Evolutionary conservation across 768 basidiomycete species (phyloP), one percentile per base, ranked within the genome.

Genomic region (Lentinula sp.): DNA sequence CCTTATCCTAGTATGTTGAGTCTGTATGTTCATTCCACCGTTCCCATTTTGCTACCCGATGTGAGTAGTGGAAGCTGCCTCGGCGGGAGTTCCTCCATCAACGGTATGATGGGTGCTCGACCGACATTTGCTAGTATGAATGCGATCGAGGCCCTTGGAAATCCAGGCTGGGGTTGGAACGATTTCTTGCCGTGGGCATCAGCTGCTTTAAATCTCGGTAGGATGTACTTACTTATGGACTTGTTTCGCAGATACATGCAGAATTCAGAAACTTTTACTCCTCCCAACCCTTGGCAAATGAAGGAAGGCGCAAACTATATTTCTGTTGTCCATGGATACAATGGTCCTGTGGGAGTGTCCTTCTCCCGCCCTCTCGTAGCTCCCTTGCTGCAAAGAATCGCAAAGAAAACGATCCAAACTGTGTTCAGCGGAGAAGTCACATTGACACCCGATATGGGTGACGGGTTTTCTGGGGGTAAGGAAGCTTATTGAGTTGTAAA

Each of bases 81-180:
- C 1, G 69, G 69, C n/a, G 70, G 71, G 55, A 50, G 65, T 9
- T 64, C 65, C 15, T 70, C 71, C 0, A 68, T 71, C 59, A 71
- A 72, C 46, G 68, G 66, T 45, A 66, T 63, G 57, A 62, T 66
- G 45, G 71, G 69, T 31, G 67, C 70, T 15, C 45, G 64, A 50
- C 64, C 64, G 1, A 64, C 65, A 57, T 64, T 62, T 34, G 64
- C 64, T 1, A 61, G 64, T 3, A 64, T 62, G 64, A 62, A 28
- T 15, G 62, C 62, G 4, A 11, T 65, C 23, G 63, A 65, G 61
- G 65, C 65, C 1, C 63, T 65, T 1, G 65, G 65, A 11, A 65
- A 61, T 40, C 65, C 67, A 6, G 64, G 67, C 8, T 75, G 74
- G 73, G 69, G 66, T 35, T 75, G 73, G 73, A 67, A 71, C 28